Evolutionary conservation across 805 yeast genomes (phyloP).

Genomic region (Hanseniaspora singularis): DNA sequence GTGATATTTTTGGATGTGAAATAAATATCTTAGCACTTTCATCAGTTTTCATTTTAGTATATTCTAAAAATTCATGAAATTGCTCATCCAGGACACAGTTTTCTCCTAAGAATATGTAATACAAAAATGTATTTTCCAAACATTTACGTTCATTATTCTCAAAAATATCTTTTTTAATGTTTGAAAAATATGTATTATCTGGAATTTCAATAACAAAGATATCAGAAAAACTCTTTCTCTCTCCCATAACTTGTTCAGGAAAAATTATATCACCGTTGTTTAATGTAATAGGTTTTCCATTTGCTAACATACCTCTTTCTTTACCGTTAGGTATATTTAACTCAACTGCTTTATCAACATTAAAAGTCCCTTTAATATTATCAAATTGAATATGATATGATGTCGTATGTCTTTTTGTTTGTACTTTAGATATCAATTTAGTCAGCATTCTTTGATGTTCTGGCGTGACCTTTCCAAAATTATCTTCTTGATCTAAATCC

Average conservation of each 20-base stretch:
- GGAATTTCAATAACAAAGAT: constrained; percentile 69
- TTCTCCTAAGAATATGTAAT: constrained; percentile 69
- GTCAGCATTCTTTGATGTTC: not conserved
- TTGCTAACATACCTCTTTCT: constrained; percentile 45
- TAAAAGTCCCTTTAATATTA: constrained; percentile 67
- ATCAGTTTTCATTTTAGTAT: constrained; percentile 49
- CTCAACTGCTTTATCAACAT: constrained; percentile 48
- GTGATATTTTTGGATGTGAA: constrained; percentile 56
- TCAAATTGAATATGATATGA: constrained; percentile 57
- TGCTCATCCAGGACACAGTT: constrained; percentile 36
- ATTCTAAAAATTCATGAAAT: constrained; percentile 40
- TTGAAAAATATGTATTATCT: constrained; percentile 33
- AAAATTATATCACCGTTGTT: constrained; percentile 46
- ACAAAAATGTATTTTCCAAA: constrained; percentile 33
- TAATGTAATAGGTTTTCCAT: constrained; percentile 46
- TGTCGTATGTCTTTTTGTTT: constrained; percentile 32
- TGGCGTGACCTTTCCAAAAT: constrained; percentile 27
- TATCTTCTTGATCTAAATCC: not conserved
- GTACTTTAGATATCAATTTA: constrained; percentile 1
- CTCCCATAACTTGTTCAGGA: constrained; percentile 65
- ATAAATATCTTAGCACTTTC: constrained; percentile 26
- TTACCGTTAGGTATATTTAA: constrained; percentile 61
- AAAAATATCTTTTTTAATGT: constrained; percentile 25
- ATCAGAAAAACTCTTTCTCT: constrained; percentile 44
- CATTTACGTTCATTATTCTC: constrained; percentile 17